Percentiles rank a stretch among this genome's conserved stretches.
Conservation (phyloP, 805 yeast genomes). For the Kodamaea hsintzibuensis region DNA sequence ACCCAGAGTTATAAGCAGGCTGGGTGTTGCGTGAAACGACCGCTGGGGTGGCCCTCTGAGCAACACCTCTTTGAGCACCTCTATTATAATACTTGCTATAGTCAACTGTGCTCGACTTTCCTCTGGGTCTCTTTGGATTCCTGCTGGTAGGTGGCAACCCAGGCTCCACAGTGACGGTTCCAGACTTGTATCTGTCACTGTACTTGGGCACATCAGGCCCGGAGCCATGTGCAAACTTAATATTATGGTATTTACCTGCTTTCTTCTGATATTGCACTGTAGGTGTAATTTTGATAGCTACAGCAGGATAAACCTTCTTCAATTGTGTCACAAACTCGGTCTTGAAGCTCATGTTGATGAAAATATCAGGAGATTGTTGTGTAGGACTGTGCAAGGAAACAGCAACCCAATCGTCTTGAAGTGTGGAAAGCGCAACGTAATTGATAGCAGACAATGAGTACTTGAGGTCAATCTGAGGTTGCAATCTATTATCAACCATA, state of each 20-base stretch:
- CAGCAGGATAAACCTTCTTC: conserved; percentile 56
- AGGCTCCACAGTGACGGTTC: conserved; percentile 74
- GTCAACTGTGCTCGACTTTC: conserved; percentile 39
- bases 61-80: conserved; percentile 18
- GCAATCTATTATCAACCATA: conserved; percentile 57
- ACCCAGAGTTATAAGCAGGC: conserved; percentile 22
- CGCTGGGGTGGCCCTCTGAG: conserved; percentile 15
- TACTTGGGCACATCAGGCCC: conserved; percentile 55
- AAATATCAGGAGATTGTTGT: conserved; percentile 67
- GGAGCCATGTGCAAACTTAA: conserved; percentile 65
- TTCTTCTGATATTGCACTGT: conserved; percentile 85
- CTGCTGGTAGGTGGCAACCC: conserved; percentile 75
- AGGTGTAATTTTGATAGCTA: conserved; percentile 66
- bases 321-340: conserved; percentile 83
- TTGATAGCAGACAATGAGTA: conserved; percentile 61
- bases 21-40: conserved; percentile 20
- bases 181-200: conserved; percentile 83
- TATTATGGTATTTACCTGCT: conserved; percentile 77
- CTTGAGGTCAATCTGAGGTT: conserved; percentile 61
- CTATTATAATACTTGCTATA: conserved; percentile 44
- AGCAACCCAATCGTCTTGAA: conserved; percentile 94
- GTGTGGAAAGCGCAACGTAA: conserved; percentile 65
- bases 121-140: conserved; percentile 77
- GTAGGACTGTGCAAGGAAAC: conserved; percentile 51
- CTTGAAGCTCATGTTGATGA: conserved; percentile 79